Evolutionary conservation across 441 rosid genomes (phyloP).

Genomic region (Rhodomyrtus psidioides): DNA sequence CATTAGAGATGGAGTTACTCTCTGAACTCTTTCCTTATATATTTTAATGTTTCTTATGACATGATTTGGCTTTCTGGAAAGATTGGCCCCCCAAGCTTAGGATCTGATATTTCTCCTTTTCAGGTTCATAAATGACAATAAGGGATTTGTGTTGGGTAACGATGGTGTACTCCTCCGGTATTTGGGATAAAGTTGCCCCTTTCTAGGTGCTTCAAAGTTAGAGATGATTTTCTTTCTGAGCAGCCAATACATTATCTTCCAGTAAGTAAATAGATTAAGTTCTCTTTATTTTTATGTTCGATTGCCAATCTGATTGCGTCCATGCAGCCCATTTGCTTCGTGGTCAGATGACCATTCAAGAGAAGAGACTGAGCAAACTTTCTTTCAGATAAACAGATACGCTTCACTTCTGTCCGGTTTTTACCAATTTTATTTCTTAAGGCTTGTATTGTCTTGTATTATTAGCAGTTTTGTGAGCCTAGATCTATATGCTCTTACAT

Average conservation of each 20-base stretch:
- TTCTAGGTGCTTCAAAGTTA: not conserved
- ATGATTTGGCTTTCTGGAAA: not conserved
- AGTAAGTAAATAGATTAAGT: not conserved
- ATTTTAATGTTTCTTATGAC: not conserved
- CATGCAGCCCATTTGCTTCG: not conserved
- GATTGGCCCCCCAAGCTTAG: not conserved
- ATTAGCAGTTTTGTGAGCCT: not conserved
- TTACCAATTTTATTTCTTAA: not conserved
- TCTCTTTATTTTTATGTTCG: not conserved
- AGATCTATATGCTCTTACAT: not conserved
- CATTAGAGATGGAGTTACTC: not conserved
- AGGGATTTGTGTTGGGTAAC: constrained; percentile 83
- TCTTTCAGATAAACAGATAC: not conserved
- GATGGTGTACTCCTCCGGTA: constrained; percentile 93
- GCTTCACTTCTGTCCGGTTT: not conserved
- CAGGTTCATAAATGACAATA: constrained; percentile 74
- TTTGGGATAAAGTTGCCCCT: constrained; percentile 43
- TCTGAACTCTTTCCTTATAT: not conserved
- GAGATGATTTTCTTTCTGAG: not conserved
- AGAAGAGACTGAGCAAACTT: not conserved
- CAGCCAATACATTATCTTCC: not conserved
- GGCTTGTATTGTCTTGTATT: not conserved
- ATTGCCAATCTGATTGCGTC: not conserved
- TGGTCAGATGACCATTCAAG: not conserved
- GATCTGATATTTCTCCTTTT: not conserved